Percentiles rank a stretch among this genome's conserved stretches.
Evolutionary conservation across 805 yeast species (phyloP).

Genomic region (Candida ficus): DNA sequence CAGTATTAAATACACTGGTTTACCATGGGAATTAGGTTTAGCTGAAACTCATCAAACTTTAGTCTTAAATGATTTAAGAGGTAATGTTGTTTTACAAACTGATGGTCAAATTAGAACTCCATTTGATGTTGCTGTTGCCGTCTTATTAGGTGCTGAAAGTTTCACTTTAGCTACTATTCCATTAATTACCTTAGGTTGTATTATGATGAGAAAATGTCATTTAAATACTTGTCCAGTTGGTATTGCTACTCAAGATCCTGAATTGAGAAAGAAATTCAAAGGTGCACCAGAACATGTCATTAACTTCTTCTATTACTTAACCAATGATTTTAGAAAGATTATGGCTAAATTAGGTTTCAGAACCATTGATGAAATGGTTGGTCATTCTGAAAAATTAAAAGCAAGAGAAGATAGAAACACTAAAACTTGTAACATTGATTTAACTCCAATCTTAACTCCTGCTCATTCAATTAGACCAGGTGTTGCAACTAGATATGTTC

Average conservation of each 20-base stretch:
- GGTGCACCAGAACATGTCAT: conserved; percentile 99
- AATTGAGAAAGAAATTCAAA: conserved; percentile 80
- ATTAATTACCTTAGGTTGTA: conserved; percentile 94
- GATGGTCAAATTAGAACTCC: conserved; percentile 98
- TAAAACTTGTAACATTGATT: conserved; percentile 86
- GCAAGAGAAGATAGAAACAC: conserved; percentile 86
- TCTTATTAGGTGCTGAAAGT: conserved; percentile 95
- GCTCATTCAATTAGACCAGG: conserved; percentile 96
- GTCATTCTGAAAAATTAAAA: conserved; percentile 85
- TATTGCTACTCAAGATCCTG: conserved; percentile 97
- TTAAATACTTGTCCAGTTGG: conserved; percentile 96
- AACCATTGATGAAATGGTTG: conserved; percentile 96
- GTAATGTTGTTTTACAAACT: conserved; percentile 93
- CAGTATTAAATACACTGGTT: conserved; percentile 93
- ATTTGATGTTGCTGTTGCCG: conserved; percentile 93
- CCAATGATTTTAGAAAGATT: conserved; percentile 84
- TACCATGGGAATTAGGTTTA: conserved; percentile 97
- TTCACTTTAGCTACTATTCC: conserved; percentile 99
- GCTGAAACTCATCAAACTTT: conserved; percentile 98
- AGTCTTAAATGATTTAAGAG: conserved; percentile 92
- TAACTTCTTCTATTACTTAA: conserved; percentile 92
- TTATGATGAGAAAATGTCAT: conserved; percentile 94
- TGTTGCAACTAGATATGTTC: conserved; percentile 86
- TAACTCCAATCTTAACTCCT: conserved; percentile 92
- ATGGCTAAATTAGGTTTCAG: conserved; percentile 97